phyloP scores from a whole-genome alignment of 306 rosid species.

The Lathyrus sativus region DNA sequence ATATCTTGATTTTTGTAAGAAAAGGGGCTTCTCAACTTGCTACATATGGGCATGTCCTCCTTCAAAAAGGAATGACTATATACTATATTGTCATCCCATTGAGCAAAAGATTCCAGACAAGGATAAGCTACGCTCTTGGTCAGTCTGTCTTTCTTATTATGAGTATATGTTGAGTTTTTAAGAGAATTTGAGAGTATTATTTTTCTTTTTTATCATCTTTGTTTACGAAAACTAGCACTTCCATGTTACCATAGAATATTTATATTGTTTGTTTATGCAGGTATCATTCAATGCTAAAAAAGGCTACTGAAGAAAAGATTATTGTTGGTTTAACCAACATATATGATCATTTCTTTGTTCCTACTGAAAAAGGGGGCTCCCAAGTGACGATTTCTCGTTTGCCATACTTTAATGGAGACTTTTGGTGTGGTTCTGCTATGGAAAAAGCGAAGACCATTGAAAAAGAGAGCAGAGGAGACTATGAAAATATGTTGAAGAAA shows the following conservation, averaged over 20 bases:
- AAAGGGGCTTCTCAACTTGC: slow-evolving; percentile 61
- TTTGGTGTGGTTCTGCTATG: slow-evolving; percentile 49
- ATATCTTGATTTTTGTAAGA: slow-evolving; percentile 74
- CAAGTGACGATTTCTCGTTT: slow-evolving; percentile 63
- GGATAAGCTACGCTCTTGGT: slow-evolving; percentile 63
- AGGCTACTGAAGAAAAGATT: slow-evolving; percentile 57
- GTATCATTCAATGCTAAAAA: slow-evolving; percentile 52
- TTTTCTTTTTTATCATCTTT: too few relatives aligned
- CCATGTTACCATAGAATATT: background rate
- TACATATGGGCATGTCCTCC: slow-evolving; percentile 67
- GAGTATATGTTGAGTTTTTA: background rate
- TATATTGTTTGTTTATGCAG: slow-evolving; percentile 39
- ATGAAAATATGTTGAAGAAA: background rate
- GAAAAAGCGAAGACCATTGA: too few relatives aligned
- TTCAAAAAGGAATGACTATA: slow-evolving; percentile 54
- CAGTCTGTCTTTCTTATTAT: background rate
- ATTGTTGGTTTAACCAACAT: slow-evolving; percentile 52
- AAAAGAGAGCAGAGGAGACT: slow-evolving; percentile 41
- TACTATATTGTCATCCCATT: slow-evolving; percentile 63
- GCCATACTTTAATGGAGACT: slow-evolving; percentile 79
- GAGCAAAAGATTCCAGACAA: slow-evolving; percentile 61
- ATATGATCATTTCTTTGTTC: slow-evolving; percentile 55
- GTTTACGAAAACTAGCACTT: too few relatives aligned
- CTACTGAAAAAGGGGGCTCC: slow-evolving; percentile 34
- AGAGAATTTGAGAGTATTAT: background rate